phyloP scores from a whole-genome alignment of 495 filamentous ascomycete genomes.

The Sporormia fimetaria region DNA sequence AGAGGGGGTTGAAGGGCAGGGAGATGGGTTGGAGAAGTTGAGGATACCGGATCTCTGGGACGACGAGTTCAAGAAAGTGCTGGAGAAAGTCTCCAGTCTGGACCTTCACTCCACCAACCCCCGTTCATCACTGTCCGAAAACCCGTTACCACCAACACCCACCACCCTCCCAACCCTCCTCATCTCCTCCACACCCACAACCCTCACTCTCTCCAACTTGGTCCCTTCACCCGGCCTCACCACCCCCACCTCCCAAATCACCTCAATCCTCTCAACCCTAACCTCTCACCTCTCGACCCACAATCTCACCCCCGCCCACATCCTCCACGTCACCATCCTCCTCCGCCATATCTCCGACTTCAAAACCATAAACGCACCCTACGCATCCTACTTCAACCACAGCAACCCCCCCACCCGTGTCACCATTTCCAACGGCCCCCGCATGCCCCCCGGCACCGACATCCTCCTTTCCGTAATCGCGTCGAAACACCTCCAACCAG shows the following conservation, averaged over 20 bases:
- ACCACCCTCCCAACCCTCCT: not conserved
- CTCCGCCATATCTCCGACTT: slow-evolving; percentile 76
- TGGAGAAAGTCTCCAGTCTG: not conserved
- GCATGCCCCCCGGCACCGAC: slow-evolving; percentile 44
- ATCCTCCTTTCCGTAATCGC: slow-evolving; percentile 51
- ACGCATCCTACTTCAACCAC: slow-evolving; percentile 53
- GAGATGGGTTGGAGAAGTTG: slow-evolving; percentile 23
- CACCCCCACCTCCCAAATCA: slow-evolving; percentile 26
- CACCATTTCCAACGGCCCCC: slow-evolving; percentile 63
- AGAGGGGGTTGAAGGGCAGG: slow-evolving; percentile 26
- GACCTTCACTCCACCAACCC: too few species aligned
- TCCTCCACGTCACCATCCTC: slow-evolving; percentile 64
- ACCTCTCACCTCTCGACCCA: slow-evolving; percentile 3
- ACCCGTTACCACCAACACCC: slow-evolving; percentile 1
- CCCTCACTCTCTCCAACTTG: slow-evolving; percentile 6
- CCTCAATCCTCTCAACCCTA: slow-evolving; percentile 27
- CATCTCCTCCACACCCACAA: slow-evolving; percentile 1
- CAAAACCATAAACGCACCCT: slow-evolving; percentile 56
- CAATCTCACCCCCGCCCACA: slow-evolving; percentile 39
- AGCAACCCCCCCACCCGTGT: slow-evolving; percentile 80
- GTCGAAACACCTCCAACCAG: slow-evolving; percentile 30
- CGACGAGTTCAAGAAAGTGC: slow-evolving; percentile 33
- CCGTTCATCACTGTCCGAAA: slow-evolving; percentile 2
- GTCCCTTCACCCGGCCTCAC: slow-evolving; percentile 26
- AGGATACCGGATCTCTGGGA: slow-evolving; percentile 41